Conservation (phyloP, 2,329 filamentous ascomycete species). For the Alternaria rosae region DNA sequence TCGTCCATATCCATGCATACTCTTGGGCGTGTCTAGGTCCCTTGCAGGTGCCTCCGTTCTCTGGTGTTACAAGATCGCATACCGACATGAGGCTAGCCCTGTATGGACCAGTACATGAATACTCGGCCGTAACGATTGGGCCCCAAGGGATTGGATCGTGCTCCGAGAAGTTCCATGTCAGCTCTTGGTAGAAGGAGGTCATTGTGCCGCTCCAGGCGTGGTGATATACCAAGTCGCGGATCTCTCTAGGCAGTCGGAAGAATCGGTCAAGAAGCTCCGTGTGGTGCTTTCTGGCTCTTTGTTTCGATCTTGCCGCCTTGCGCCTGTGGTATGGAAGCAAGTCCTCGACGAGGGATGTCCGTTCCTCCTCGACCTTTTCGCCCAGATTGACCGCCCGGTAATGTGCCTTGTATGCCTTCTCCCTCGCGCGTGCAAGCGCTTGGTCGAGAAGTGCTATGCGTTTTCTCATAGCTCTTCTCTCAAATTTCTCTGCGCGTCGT, state of each 20-base stretch:
- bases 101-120: not conserved
- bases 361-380: not conserved
- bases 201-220: not conserved
- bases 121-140: not conserved
- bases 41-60: not conserved
- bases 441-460: not conserved
- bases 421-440: not conserved
- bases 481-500: not conserved
- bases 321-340: not conserved
- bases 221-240: not conserved
- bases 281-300: not conserved
- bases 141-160: not conserved
- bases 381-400: not conserved
- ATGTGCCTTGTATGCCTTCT: not conserved
- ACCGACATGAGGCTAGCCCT: not conserved
- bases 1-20: not conserved
- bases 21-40: not conserved
- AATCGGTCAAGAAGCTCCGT: fast-evolving
- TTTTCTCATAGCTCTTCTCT: not conserved
- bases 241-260: not conserved
- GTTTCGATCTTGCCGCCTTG: not conserved
- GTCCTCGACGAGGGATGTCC: not conserved
- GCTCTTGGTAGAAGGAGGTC: not conserved
- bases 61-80: not conserved
- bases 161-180: not conserved